phyloP scores from a whole-genome alignment of 805 yeast genomes.

The Cyberlindnera xishuangbannaensis region DNA sequence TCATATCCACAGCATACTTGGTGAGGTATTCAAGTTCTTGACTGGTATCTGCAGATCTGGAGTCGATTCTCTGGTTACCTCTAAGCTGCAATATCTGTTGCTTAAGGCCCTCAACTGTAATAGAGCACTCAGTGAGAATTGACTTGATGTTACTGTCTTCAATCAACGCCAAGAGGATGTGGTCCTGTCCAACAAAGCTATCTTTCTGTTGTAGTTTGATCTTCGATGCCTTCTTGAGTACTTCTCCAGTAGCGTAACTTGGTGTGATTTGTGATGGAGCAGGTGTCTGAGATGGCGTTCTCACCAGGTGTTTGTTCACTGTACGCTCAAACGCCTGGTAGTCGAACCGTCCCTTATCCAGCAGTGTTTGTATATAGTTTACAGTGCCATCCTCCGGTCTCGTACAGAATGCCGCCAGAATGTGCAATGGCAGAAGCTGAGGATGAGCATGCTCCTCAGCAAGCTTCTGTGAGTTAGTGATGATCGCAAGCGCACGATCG shows the following conservation, averaged over 20 bases:
- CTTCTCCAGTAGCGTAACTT: slow-evolving; percentile 68
- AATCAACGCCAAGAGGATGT: slow-evolving; percentile 74
- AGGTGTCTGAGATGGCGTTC: slow-evolving; percentile 84
- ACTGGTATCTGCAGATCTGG: slow-evolving; percentile 90
- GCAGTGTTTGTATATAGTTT: slow-evolving; percentile 70
- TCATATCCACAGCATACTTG: slow-evolving; percentile 91
- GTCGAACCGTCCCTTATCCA: slow-evolving; percentile 84
- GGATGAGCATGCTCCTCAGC: slow-evolving; percentile 83
- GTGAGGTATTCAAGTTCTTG: slow-evolving; percentile 74
- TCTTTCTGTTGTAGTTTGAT: slow-evolving; percentile 87
- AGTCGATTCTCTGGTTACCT: slow-evolving; percentile 88
- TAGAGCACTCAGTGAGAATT: slow-evolving; percentile 63
- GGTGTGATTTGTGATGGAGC: slow-evolving; percentile 80
- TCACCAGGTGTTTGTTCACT: slow-evolving; percentile 75
- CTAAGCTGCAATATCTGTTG: slow-evolving; percentile 75
- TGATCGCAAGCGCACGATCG: slow-evolving; percentile 82
- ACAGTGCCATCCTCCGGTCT: slow-evolving; percentile 47
- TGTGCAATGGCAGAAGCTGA: slow-evolving; percentile 81
- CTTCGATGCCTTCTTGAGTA: slow-evolving; percentile 68
- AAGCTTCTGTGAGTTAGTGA: slow-evolving; percentile 72
- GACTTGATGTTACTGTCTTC: slow-evolving; percentile 70
- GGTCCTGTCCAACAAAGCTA: slow-evolving; percentile 90
- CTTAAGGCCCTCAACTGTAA: slow-evolving; percentile 67
- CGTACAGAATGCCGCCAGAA: slow-evolving; percentile 85
- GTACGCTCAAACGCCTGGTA: slow-evolving; percentile 74